Evolutionary conservation across 2,329 filamentous ascomycete genomes (phyloP), one percentile per base, ranked within the genome.

Genomic region (Elsinoe ampelina): DNA sequence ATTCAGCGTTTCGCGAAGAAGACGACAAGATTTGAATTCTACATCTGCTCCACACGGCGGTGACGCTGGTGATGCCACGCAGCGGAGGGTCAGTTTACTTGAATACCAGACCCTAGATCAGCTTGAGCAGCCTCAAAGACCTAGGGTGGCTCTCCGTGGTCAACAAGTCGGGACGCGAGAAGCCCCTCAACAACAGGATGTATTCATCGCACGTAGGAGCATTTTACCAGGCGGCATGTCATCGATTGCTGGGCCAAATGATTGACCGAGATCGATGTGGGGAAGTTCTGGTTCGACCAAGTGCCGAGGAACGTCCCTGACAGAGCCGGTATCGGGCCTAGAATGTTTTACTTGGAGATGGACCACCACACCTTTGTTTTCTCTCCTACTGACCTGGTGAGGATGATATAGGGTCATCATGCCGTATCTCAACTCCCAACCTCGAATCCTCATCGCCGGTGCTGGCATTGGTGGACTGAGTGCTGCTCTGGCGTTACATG

Each of bases 401-500:
- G n/a, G 8, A 17, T 19, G 19, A 30, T 45, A 45, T 11, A 12
- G 26, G 15, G 5, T 22, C 17, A 57, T 10, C 8, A 59, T 59
- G 58, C 58, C 58, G 36, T 48, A 55, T 20, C 41, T 59, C 7
- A 32, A 41, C 15, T 32, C 51, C 19, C 58, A 59, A 15, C 58
- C 59, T 45, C 48, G 42, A 6, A 69, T 77, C 38, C 71, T 72
- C 43, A 78, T 78, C 55, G 73, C 77, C 39, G 76, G 76, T 15
- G 73, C 74, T 2, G 75, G 76, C 22, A 70, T 77, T 17, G 70
- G 73, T 12, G 80, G 81, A 38, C 75, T 84, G 5, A 72, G 75
- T 1, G 71, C 84, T 0, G 79, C 80, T 0, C 71, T 85, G 0
- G 72, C 77, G 1, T 70, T 85, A 0, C 74, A 81, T 57, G 69